Percentiles rank a stretch among this genome's conserved stretches.
Conservation (phyloP, 1,284 basidiomycete genomes). For the Schizophyllum amplum region DNA sequence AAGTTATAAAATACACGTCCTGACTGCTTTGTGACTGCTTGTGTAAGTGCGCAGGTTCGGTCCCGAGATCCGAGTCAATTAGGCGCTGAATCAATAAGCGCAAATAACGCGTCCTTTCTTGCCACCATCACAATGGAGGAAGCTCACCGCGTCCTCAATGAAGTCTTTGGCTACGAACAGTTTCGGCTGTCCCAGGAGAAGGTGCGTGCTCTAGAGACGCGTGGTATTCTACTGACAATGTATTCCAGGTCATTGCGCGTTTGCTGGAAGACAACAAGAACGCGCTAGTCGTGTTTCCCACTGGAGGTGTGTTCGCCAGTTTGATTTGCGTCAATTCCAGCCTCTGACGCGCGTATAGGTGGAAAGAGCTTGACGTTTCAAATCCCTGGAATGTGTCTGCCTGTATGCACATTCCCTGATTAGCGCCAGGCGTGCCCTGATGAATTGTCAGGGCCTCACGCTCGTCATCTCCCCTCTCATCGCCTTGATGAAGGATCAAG, state of each 20-base stretch:
- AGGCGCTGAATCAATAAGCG: too few species aligned
- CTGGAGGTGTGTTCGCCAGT: conserved; percentile 22
- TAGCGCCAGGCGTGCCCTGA: conserved; percentile 24
- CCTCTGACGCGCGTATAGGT: conserved; percentile 13
- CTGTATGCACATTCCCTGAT: conserved; percentile 18
- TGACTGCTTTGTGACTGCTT: too few species aligned
- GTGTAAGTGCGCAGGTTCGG: too few species aligned
- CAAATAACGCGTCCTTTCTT: too few species aligned
- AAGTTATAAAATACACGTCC: too few species aligned
- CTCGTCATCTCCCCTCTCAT: conserved; percentile 65
- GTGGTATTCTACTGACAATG: neutral
- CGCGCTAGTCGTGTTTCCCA: conserved; percentile 30
- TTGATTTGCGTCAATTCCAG: too few species aligned
- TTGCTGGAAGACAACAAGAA: conserved; percentile 32
- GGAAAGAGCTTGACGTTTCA: conserved; percentile 47
- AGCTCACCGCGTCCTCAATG: conserved; percentile 5
- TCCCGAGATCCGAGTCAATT: neutral
- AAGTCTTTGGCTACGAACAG: conserved; percentile 25
- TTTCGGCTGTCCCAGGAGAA: conserved; percentile 31
- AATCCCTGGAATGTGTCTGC: conserved; percentile 52
- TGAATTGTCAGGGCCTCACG: conserved; percentile 38
- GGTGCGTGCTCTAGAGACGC: conserved; percentile 13
- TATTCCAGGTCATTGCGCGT: conserved; percentile 24
- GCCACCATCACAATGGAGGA: too few species aligned
- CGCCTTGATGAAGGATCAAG: conserved; percentile 41